Evolutionary conservation across 2,329 filamentous ascomycete species (phyloP), one percentile per base, ranked within the genome.

Genomic region (Fusarium nurragi): DNA sequence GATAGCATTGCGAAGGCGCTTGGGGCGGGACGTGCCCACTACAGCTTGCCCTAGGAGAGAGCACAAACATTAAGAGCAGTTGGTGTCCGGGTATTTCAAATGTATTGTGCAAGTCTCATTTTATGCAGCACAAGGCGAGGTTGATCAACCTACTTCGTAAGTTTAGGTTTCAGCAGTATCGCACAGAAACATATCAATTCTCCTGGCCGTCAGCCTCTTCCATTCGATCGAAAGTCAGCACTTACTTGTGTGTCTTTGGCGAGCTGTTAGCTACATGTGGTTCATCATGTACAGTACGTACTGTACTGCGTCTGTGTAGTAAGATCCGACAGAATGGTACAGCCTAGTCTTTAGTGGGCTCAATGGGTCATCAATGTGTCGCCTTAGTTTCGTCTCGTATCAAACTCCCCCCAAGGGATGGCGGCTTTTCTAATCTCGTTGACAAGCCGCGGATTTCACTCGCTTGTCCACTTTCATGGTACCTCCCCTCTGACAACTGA

Each of bases 281-380:
- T 58, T 67, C 51, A 61, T 47, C 51, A 48, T 28, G 65, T 58
- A 39, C 18, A 23, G 37, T 57, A 56, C 53, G 53, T 56, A 44
- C 19, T 32, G 32, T 28, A 43, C 23, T 41, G 22, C 51, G 28
- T 41, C 18, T 57, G 39, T 39, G 49, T 45, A 48, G 34, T 51
- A 54, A 51, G 50, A 71, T 70, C 69, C 69, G 69, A 67, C 54
- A 43, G 65, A 62, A 60, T 54, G 69, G 69, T 71, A 65, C 67
- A 59, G 57, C 67, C 69, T 65, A 64, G 69, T 68, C 57, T 38
- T 40, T 44, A 41, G 57, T 60, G 54, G 62, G 36, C 47, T 60
- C 34, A 45, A 44, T 55, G 46, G 46, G 48, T 44, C 32, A 46
- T 56, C 34, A 46, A 57, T 48, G 43, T 54, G 63, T 51, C 49